A percentile compares a stretch with the other conserved stretches of the same genome.
phyloP scores from a whole-genome alignment of 352 stramenopile genomes.

The Blastocystis sp. region DNA sequence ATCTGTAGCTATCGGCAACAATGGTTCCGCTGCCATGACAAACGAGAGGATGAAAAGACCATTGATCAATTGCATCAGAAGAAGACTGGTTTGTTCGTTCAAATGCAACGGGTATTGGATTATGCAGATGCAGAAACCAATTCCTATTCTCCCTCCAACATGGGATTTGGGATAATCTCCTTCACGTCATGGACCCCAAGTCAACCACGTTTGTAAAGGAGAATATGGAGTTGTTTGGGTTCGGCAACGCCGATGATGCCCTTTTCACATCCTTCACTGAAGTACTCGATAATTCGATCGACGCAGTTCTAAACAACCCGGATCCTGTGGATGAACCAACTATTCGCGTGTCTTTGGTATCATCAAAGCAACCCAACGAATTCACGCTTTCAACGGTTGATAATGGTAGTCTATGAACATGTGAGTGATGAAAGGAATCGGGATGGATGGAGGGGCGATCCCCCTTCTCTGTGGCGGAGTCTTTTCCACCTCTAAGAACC shows the following conservation, averaged over 20 bases:
- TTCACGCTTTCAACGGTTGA: neutral
- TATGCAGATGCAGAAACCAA: neutral
- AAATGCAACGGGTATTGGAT: neutral
- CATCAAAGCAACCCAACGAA: neutral
- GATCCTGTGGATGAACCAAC: neutral
- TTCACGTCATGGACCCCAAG: neutral
- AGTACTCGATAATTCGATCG: slow-evolving; percentile 17
- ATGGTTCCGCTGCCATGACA: neutral
- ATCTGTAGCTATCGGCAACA: neutral
- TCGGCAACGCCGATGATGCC: slow-evolving; percentile 7
- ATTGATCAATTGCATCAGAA: neutral
- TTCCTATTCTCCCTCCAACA: neutral
- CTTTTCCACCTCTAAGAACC: neutral
- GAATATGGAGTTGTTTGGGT: slow-evolving; percentile 38
- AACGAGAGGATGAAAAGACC: neutral
- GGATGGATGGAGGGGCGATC: neutral
- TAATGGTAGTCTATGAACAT: slow-evolving; percentile 3
- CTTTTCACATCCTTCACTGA: slow-evolving; percentile 9
- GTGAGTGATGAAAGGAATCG: neutral
- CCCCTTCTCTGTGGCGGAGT: slow-evolving; percentile 21
- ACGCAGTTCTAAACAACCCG: neutral
- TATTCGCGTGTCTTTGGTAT: neutral
- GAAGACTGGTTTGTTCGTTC: neutral
- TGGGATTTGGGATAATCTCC: neutral
- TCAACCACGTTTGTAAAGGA: neutral